Conservation (phyloP, 2,329 filamentous ascomycete genomes). For the Pseudogymnoascus sp. region DNA sequence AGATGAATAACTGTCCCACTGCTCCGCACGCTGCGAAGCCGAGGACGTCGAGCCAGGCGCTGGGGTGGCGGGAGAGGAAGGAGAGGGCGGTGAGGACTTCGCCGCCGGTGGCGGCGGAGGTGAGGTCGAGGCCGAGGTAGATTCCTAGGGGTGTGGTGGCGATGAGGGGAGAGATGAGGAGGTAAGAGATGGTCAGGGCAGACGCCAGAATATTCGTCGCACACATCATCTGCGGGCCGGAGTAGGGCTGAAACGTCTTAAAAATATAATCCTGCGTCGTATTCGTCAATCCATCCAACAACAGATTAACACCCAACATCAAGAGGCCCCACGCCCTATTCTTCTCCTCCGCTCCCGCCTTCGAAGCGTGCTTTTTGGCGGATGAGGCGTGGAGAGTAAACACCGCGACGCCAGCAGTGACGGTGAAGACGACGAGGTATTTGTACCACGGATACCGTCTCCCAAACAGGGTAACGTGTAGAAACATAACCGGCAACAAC, state of each 20-base stretch:
- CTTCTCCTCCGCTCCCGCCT: constrained; percentile 38
- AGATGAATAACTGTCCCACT: constrained; percentile 93
- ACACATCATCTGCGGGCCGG: constrained; percentile 98
- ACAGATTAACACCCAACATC: constrained; percentile 76
- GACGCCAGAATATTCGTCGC: constrained; percentile 88
- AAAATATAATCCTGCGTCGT: constrained; percentile 96
- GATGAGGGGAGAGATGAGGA: constrained; percentile 72
- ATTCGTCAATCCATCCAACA: constrained; percentile 95
- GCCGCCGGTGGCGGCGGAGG: constrained; percentile 46
- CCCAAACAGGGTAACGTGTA: constrained; percentile 87
- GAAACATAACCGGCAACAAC: constrained; percentile 94
- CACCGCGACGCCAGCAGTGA: constrained; percentile 85
- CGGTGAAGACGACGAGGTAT: constrained; percentile 84
- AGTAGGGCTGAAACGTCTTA: constrained; percentile 65
- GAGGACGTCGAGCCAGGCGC: constrained; percentile 78
- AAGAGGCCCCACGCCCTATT: constrained; percentile 72
- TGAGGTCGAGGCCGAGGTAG: constrained; percentile 59
- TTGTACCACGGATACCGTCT: constrained; percentile 90
- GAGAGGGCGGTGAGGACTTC: constrained; percentile 72
- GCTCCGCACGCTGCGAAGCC: constrained; percentile 87
- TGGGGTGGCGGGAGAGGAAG: constrained; percentile 73
- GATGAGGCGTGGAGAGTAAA: constrained; percentile 82
- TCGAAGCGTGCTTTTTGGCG: constrained; percentile 45
- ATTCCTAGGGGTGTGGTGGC: constrained; percentile 55
- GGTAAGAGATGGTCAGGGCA: constrained; percentile 64